Conservation (phyloP, 2,329 filamentous ascomycete species). For the Bertia moriformis region DNA sequence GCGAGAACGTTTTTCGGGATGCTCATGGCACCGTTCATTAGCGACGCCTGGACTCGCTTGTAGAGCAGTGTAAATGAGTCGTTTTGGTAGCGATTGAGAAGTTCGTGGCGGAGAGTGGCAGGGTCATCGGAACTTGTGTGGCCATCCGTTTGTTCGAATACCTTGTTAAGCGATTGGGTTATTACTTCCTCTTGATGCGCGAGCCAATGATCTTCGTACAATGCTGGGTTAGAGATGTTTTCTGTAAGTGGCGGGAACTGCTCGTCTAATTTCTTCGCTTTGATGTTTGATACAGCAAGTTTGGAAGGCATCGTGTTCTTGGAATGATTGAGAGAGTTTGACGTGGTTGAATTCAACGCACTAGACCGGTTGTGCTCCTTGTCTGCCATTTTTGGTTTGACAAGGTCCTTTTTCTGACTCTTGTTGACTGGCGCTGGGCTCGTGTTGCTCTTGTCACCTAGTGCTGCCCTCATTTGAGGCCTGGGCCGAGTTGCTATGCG, state of each 20-base stretch:
- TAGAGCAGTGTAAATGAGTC: constrained; percentile 17
- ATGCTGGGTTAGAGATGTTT: constrained; percentile 32
- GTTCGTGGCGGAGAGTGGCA: constrained; percentile 20
- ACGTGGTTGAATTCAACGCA: neutral
- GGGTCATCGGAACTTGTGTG: constrained; percentile 7
- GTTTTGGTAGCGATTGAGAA: constrained; percentile 36
- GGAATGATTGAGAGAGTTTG: neutral
- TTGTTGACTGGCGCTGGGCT: no score
- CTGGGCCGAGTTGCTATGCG: no score
- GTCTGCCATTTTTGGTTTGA: neutral
- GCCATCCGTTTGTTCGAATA: constrained; percentile 25
- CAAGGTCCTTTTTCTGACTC: neutral
- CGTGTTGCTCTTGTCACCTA: neutral
- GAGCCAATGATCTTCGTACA: constrained; percentile 49
- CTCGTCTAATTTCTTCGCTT: constrained; percentile 3
- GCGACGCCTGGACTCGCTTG: neutral
- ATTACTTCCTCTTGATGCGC: constrained; percentile 42
- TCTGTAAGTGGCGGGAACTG: constrained; percentile 35
- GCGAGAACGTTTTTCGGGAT: constrained; percentile 9
- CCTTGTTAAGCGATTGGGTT: constrained; percentile 38
- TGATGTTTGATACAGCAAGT: neutral
- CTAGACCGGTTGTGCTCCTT: neutral
- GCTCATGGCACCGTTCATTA: neutral
- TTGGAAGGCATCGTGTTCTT: neutral
- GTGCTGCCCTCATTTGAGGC: no score